Base-by-base conservation (phyloP, 1,139 yeast species). In the Blastobotrys persicus region DNA sequence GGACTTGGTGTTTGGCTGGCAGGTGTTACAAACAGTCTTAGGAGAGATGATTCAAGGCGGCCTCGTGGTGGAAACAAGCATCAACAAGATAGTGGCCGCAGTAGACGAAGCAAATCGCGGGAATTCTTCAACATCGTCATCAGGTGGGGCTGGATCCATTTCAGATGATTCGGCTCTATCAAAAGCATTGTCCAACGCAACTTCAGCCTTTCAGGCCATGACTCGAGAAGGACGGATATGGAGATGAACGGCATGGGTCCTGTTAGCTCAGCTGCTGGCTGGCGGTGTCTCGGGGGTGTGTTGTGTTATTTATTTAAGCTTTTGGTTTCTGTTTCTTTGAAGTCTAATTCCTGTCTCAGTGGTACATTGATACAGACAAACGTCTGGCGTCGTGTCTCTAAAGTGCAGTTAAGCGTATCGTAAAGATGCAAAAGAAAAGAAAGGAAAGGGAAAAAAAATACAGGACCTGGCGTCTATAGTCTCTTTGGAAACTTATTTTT, bases 1-100 rank as follows among this genome's bases (percentile, higher is more conserved):
- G 57, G 98, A 92, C 67, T 74, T 92, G 59, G 97, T 94, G 19
- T 91, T 89, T 55, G 97, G 97, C 20, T 92, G 98, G 97, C 97
- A 92, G 67, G 95, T 89, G 12, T 72, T 92, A 40, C 95, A 92
- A 63, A 85, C 96, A 1, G 97, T 92, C 3, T 70, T 92, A 49
- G 69, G 67, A 32, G 98, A 94, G 61, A 86, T 92, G 38, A 85
- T 92, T 1, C 98, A 92, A 65, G 98, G 98, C 26, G 99, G 99
- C 0, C 85, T 94, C 95, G 98, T 92, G n/a, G 88, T 94, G 35
- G 98, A 92, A 65, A 91, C 98, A 1, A 88, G 85, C 60, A 88
- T 89, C 23, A 67, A 73, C 37, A 79, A 87, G 55, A 89, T 92
- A 35, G 96, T 91, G n/a, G 89, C 94, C 0, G 72, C 77, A 0